phyloP scores from a whole-genome alignment of 768 basidiomycete species.

The Lactarius deliciosus region DNA sequence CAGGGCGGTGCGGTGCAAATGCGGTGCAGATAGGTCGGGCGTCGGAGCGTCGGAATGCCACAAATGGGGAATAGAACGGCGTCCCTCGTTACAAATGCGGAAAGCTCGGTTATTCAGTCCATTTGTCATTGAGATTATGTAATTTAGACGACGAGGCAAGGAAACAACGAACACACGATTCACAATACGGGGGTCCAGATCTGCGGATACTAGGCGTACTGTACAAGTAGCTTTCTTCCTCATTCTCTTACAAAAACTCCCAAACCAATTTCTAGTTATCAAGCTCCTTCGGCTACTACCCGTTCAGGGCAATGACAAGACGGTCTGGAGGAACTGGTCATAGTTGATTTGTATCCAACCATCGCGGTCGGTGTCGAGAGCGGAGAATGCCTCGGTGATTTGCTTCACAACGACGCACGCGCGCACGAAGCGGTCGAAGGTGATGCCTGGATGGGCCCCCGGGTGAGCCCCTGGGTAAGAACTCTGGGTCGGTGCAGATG shows the following conservation, averaged over 20 bases:
- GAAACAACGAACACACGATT: background rate
- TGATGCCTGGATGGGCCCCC: constrained; percentile 54
- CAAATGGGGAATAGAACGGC: background rate
- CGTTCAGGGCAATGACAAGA: constrained; percentile 57
- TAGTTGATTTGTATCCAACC: constrained; percentile 76
- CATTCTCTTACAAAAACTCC: background rate
- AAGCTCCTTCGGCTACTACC: background rate
- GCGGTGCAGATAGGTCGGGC: background rate
- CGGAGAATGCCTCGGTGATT: constrained; percentile 66
- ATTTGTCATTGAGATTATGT: background rate
- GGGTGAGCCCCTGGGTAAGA: constrained; percentile 33
- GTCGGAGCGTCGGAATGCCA: background rate
- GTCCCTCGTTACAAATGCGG: background rate
- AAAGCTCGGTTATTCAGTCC: background rate
- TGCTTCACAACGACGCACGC: constrained; percentile 83
- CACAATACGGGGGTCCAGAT: background rate
- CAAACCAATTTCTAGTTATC: background rate
- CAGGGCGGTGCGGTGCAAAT: background rate
- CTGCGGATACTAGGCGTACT: background rate
- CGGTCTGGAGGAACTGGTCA: constrained; percentile 69
- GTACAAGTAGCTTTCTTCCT: constrained; percentile 2
- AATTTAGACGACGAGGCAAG: background rate
- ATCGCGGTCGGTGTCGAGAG: constrained; percentile 59
- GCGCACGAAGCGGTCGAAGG: constrained; percentile 84
- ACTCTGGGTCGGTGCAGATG: constrained; percentile 37